These are phyloP conservation scores for Graphilbum ipis-grandicollis DNA, from an alignment of 2,329 filamentous ascomycete genomes.

Conservation along the genomic window DNA sequence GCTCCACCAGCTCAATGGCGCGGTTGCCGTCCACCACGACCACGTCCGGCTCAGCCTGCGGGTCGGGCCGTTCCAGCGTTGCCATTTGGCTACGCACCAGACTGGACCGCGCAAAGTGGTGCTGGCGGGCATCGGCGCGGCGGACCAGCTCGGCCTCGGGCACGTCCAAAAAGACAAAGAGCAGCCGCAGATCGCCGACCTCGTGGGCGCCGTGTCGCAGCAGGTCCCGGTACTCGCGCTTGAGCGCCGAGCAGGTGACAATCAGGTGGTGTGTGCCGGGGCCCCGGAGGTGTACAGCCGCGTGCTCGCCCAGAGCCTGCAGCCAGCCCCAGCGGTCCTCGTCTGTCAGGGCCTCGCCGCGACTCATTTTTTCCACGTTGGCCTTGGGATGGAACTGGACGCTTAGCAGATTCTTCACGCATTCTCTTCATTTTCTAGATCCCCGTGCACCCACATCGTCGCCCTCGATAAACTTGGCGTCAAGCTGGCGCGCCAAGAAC, in stretches of 20 bases:
- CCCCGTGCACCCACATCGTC: too few species aligned
- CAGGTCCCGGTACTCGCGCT: conserved; percentile 59
- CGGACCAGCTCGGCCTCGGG: conserved; percentile 42
- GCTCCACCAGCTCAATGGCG: conserved; percentile 4
- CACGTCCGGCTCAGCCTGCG: conserved; percentile 8
- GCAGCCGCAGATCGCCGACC: conserved; percentile 36
- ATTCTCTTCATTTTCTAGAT: too few species aligned
- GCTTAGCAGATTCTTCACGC: too few species aligned
- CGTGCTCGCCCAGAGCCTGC: conserved; percentile 35
- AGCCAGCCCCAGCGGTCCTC: conserved; percentile 69
- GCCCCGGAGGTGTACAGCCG: conserved; percentile 19
- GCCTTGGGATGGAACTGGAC: conserved; percentile 41
- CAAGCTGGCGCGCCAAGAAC: conserved; percentile 28
- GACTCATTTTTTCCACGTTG: conserved; percentile 58
- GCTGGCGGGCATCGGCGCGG: conserved; percentile 43
- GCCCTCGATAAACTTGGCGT: conserved; percentile 39
- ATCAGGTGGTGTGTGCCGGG: conserved; percentile 39
- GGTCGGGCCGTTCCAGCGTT: neutral
- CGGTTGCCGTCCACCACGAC: conserved; percentile 7
- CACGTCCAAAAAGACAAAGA: conserved; percentile 57
- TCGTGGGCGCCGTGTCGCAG: conserved; percentile 41
- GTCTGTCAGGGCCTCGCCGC: conserved; percentile 52
- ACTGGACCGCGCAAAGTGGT: conserved; percentile 58
- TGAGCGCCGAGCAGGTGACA: conserved; percentile 64
- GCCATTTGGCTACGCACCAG: conserved; percentile 57